Percentiles rank a stretch among this genome's conserved stretches.
Conservation (phyloP, 192 early-diverging fungal genomes). For the Linnemannia exigua region DNA sequence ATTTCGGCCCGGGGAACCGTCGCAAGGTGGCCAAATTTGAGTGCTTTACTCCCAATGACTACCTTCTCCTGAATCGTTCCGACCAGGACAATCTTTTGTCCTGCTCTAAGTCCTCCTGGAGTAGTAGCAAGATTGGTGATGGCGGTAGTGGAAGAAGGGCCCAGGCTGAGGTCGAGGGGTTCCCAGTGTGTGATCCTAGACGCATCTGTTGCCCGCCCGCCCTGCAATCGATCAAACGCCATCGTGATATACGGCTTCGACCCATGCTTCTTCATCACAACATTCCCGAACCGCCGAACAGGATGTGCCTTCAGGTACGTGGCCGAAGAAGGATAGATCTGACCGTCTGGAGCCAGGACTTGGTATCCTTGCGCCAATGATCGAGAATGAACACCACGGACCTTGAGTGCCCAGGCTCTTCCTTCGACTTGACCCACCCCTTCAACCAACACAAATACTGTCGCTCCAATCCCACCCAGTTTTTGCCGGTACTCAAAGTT, state of each 20-base stretch:
- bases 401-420: conserved; percentile 29
- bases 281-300: neutral
- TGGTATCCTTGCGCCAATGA: neutral
- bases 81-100: conserved; percentile 21
- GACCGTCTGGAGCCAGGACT: conserved; percentile 16
- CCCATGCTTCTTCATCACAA: conserved; percentile 13
- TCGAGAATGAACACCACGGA: conserved; percentile 16
- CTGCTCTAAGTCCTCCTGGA: neutral
- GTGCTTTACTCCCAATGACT: conserved; percentile 4
- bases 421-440: conserved; percentile 28
- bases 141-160: neutral
- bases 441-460: conserved; percentile 24
- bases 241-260: conserved; percentile 17
- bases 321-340: neutral
- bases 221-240: conserved; percentile 19
- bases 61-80: conserved; percentile 35
- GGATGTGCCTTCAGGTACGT: neutral
- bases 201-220: neutral
- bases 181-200: conserved; percentile 19
- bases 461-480: conserved; percentile 33
- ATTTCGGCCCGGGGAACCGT: conserved; percentile 23
- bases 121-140: neutral
- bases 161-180: neutral
- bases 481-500: neutral
- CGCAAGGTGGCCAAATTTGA: conserved; percentile 20